Percentiles rank a stretch among this genome's conserved stretches.
phyloP scores from a whole-genome alignment of 2,329 filamentous ascomycete genomes.

The Fusarium sp. region DNA sequence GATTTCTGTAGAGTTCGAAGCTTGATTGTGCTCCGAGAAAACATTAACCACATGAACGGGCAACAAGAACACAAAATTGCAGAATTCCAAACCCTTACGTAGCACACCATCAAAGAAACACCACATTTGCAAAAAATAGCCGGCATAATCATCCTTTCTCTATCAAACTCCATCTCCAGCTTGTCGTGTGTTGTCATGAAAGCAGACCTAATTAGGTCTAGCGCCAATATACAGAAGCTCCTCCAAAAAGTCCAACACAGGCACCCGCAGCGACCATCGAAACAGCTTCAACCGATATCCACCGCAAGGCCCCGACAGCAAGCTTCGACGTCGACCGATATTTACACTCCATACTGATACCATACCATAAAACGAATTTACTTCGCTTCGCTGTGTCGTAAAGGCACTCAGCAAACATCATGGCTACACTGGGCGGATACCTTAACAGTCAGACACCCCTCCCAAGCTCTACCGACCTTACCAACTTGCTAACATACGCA shows the following conservation, averaged over 20 bases:
- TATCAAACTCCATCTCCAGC: neutral
- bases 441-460: conserved; percentile 54
- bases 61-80: neutral
- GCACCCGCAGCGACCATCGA: conserved; percentile 23
- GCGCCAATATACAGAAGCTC: conserved; percentile 33
- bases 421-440: conserved; percentile 59
- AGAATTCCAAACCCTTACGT: neutral
- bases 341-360: too few relatives aligned
- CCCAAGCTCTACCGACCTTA: conserved; percentile 11
- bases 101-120: neutral
- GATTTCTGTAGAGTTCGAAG: neutral
- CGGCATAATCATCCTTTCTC: neutral
- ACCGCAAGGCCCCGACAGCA: neutral
- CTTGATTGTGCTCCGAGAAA: neutral
- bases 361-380: neutral
- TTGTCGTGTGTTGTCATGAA: neutral
- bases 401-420: conserved; percentile 41
- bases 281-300: conserved; percentile 19
- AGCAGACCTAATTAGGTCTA: conserved; percentile 36
- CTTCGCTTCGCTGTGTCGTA: neutral
- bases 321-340: neutral
- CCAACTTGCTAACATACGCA: conserved; percentile 11
- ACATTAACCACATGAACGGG: neutral
- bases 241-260: conserved; percentile 43
- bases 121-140: neutral